phyloP scores from a whole-genome alignment of 192 early-diverging fungal genomes.

The Coemansia sp. region DNA sequence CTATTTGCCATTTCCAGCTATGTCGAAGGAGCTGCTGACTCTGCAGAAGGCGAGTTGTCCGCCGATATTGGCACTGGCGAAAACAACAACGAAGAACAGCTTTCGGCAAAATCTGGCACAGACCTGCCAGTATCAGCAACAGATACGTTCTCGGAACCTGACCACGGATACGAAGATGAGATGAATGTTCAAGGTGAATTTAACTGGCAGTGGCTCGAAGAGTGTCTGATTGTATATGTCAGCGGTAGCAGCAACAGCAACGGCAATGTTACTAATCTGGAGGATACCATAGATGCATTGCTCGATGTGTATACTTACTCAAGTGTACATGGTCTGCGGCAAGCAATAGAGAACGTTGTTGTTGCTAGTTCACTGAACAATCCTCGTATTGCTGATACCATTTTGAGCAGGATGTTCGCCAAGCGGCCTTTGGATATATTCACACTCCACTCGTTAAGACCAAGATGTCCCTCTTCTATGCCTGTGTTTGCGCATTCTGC shows the following conservation, averaged over 20 bases:
- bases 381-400: conserved; percentile 2
- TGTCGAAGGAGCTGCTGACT: conserved; percentile 11
- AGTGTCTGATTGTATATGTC: conserved; percentile 24
- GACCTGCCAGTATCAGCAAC: background rate
- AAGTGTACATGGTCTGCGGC: conserved; percentile 29
- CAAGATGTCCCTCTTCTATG: conserved; percentile 12
- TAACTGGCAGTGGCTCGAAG: conserved; percentile 41
- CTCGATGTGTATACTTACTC: conserved; percentile 45
- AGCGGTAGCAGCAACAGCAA: conserved; percentile 6
- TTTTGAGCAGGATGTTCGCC: conserved; percentile 18
- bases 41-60: conserved; percentile 3
- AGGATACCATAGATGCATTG: conserved; percentile 40
- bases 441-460: conserved; percentile 42
- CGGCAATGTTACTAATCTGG: background rate
- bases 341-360: conserved; percentile 25
- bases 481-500: conserved; percentile 8
- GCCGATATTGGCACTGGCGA: background rate
- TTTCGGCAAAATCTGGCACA: background rate
- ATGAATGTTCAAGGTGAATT: conserved; percentile 9
- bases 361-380: conserved; percentile 19
- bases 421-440: conserved; percentile 41
- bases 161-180: conserved; percentile 4
- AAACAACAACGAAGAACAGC: background rate
- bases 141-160: background rate
- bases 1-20: conserved; percentile 33